Base-by-base conservation (phyloP, 1,139 yeast species). In the Yamadazyma triangularis region DNA sequence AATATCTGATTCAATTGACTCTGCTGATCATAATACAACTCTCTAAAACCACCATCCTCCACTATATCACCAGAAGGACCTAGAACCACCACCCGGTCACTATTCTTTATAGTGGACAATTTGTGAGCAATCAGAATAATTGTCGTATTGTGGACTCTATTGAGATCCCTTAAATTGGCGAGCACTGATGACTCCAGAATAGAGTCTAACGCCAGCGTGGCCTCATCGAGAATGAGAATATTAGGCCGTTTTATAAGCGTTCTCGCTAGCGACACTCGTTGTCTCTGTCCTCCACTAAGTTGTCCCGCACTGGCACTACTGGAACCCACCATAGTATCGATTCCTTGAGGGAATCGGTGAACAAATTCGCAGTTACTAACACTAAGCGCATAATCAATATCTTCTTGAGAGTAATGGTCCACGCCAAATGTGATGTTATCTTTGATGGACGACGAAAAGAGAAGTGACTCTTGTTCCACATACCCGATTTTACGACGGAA, bases 101-200 rank as follows among this genome's bases (percentile, higher is more conserved):
- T 82, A 45, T 88, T 74, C 44, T 82, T 77, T 34, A 91, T 89
- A 0, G 98, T 89, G 2, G 95, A 83, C 36, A 88, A 65, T 42
- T 96, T 67, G 55, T 89, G 98, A 2, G 97, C 97, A 51, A 89
- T 91, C 35, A 93, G 84, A 30, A 89, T 84, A 7, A 94, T 80
- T 1, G 97, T 88, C 35, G 86, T 64, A 5, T 75, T 67, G 27
- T 73, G 69, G 24, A 53, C 47, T 13, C 44, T 37, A 20, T 64
- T 51, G 27, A 65, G 46, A n/a, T 40, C 44, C 8, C 39, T 45
- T 32, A 68, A 50, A 39, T 64, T 68, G 33, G 68, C 66, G 85
- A 88, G 83, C 27, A 91, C 95, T 1, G 86, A 77, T 40, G 83
- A 79, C 56, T 91, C 98, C 50, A 89, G 82, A n/a, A 80, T 77